Evolutionary conservation across 257 asterid genomes (phyloP).

Genomic region (Solanum microdontum): DNA sequence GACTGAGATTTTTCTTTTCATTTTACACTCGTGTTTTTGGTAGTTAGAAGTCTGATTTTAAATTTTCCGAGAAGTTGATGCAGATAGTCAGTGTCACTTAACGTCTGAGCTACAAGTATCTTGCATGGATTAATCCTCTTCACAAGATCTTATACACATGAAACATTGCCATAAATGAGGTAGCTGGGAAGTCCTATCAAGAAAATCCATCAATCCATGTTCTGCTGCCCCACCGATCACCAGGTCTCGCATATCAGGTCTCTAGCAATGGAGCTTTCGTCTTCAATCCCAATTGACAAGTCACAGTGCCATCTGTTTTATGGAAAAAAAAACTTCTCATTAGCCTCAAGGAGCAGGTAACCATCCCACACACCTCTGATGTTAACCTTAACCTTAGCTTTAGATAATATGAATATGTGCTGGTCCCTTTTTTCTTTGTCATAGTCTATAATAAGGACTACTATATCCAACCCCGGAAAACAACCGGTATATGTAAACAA

Average conservation of each 20-base stretch:
- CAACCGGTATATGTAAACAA: background rate
- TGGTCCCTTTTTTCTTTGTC: background rate
- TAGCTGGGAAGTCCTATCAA: slow-evolving; percentile 3
- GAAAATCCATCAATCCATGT: background rate
- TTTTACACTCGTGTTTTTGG: background rate
- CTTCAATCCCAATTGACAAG: background rate
- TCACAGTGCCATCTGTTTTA: background rate
- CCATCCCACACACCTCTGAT: background rate
- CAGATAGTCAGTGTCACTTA: background rate
- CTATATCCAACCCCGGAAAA: background rate
- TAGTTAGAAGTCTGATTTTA: background rate
- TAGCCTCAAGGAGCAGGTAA: slow-evolving; percentile 3
- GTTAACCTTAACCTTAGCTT: background rate
- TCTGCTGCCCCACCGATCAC: background rate
- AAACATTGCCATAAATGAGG: background rate
- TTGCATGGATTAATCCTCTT: background rate
- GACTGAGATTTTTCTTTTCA: background rate
- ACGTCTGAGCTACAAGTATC: background rate
- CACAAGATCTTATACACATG: background rate
- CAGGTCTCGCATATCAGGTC: background rate
- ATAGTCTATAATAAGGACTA: background rate
- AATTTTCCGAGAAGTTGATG: background rate
- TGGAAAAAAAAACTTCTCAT: background rate
- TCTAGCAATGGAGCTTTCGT: background rate
- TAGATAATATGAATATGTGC: background rate